Percentiles rank a stretch among this genome's conserved stretches.
These are phyloP conservation scores for Salicornia ramosissima DNA, from an alignment of 148 eudicot genomes.

Conservation along the genomic window DNA sequence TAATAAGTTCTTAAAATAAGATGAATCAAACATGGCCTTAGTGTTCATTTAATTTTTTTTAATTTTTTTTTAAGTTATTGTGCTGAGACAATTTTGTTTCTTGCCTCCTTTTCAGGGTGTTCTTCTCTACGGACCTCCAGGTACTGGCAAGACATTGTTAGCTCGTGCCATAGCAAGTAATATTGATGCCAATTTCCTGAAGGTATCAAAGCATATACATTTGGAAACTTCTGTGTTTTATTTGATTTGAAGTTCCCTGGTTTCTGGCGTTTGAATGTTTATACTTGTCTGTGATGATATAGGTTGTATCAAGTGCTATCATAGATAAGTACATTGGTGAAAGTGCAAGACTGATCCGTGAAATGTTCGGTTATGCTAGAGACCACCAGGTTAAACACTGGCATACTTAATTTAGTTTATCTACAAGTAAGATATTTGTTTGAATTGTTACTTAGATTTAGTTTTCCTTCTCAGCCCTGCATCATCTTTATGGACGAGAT, in stretches of 20 bases:
- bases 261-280: neutral
- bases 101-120: slow-evolving; percentile 53
- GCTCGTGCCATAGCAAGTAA: slow-evolving; percentile 99
- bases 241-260: neutral
- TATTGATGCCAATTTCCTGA: slow-evolving; percentile 90
- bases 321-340: slow-evolving; percentile 97
- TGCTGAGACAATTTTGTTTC: neutral
- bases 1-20: no score
- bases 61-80: neutral
- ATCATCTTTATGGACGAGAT: slow-evolving; percentile 99
- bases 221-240: neutral
- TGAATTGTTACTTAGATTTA: slow-evolving; percentile 3
- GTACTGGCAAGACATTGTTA: slow-evolving; percentile 91
- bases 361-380: slow-evolving; percentile 96
- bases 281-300: slow-evolving; percentile 3
- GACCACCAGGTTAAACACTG: slow-evolving; percentile 71
- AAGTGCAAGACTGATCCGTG: slow-evolving; percentile 95
- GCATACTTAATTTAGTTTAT: neutral
- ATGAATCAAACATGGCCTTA: neutral
- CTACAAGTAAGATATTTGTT: neutral
- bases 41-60: neutral
- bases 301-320: slow-evolving; percentile 98
- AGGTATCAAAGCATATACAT: slow-evolving; percentile 38
- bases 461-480: slow-evolving; percentile 57
- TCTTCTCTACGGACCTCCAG: slow-evolving; percentile 99